Conservation (phyloP, 2,329 filamentous ascomycete genomes). For the Bertia moriformis region DNA sequence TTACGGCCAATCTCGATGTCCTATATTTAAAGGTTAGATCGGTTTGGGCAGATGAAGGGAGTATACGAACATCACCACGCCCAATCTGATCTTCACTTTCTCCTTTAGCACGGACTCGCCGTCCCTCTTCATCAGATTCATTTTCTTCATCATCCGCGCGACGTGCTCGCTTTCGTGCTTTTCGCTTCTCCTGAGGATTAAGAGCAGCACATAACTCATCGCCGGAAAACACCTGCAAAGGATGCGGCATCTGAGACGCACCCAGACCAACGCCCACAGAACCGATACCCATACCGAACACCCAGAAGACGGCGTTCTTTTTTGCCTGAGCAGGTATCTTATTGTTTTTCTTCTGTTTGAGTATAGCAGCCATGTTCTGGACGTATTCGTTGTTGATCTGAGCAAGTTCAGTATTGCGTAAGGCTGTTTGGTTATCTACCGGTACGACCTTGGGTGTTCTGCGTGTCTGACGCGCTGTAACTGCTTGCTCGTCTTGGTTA, state of each 20-base stretch:
- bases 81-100: conserved; percentile 17
- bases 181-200: not conserved
- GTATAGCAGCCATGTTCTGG: conserved; percentile 14
- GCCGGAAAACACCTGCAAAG: conserved; percentile 44
- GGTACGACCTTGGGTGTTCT: not conserved
- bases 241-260: conserved; percentile 22
- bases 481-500: not conserved
- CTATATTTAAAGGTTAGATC: conserved; percentile 3
- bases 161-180: conserved; percentile 3
- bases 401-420: conserved; percentile 1
- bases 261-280: conserved; percentile 31
- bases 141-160: conserved; percentile 9
- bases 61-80: conserved; percentile 12
- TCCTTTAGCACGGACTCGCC: conserved; percentile 19
- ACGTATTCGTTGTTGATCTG: not conserved
- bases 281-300: conserved; percentile 40
- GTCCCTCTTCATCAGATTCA: conserved; percentile 3
- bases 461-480: not conserved
- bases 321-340: conserved; percentile 31
- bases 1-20: conserved; percentile 47
- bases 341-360: conserved; percentile 24
- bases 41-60: conserved; percentile 2
- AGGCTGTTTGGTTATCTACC: not conserved
- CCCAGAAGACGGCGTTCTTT: conserved; percentile 47
- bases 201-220: conserved; percentile 25